Conservation (phyloP, 2,329 filamentous ascomycete genomes). For the Trichoderma pleuroti region DNA sequence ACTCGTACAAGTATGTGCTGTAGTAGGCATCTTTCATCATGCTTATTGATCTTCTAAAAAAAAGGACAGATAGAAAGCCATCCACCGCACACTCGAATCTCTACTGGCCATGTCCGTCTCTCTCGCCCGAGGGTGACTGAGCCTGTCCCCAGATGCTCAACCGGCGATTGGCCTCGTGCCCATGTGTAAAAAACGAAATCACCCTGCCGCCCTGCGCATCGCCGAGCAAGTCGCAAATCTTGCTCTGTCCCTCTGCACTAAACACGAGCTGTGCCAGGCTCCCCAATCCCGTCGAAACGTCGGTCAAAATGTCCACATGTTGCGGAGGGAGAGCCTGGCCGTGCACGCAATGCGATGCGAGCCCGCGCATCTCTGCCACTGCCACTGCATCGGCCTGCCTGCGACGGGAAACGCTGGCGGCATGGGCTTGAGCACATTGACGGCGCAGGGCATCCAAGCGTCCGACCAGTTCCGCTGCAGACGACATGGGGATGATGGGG, state of each 20-base stretch:
- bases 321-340: slow-evolving; percentile 28
- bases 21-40: background rate
- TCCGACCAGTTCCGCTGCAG: slow-evolving; percentile 33
- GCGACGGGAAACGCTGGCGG: background rate
- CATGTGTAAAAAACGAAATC: slow-evolving; percentile 30
- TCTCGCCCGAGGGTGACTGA: background rate
- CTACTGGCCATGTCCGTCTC: background rate
- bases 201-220: slow-evolving; percentile 29
- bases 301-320: slow-evolving; percentile 30
- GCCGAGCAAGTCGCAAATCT: slow-evolving; percentile 31
- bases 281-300: slow-evolving; percentile 27
- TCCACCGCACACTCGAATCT: background rate
- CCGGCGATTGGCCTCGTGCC: slow-evolving; percentile 16
- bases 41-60: background rate
- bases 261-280: slow-evolving; percentile 27
- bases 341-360: slow-evolving; percentile 28
- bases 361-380: slow-evolving; percentile 1
- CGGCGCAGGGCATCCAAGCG: slow-evolving; percentile 39
- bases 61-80: background rate
- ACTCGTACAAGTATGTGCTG: background rate
- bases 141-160: background rate
- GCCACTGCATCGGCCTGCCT: background rate
- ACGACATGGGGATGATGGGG: slow-evolving; percentile 43
- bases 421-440: slow-evolving; percentile 21
- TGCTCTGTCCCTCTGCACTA: slow-evolving; percentile 21